Conservation (phyloP, 2,329 filamentous ascomycete genomes). For the Ophiocordyceps unilateralis region DNA sequence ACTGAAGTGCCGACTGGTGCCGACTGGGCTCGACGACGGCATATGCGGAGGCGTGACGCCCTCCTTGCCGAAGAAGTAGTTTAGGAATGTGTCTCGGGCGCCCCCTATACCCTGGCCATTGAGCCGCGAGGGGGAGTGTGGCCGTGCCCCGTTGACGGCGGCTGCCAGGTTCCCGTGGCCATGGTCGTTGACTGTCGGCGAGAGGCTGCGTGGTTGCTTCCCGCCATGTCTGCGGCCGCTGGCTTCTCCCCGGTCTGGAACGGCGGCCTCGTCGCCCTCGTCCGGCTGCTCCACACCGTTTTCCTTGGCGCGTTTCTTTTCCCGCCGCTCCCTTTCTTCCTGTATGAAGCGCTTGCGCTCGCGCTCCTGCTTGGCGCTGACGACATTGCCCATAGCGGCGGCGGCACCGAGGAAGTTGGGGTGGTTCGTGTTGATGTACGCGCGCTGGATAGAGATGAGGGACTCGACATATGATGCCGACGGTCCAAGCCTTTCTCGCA, state of each 20-base stretch:
- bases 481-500: slow-evolving; percentile 81
- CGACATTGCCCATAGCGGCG: slow-evolving; percentile 93
- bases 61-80: slow-evolving; percentile 98
- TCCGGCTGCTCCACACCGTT: slow-evolving; percentile 62
- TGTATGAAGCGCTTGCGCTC: slow-evolving; percentile 67
- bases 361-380: slow-evolving; percentile 84
- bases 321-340: slow-evolving; percentile 74
- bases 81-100: slow-evolving; percentile 81
- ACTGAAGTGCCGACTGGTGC: slow-evolving; percentile 48
- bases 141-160: slow-evolving; percentile 43
- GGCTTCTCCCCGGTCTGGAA: slow-evolving; percentile 33
- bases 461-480: slow-evolving; percentile 87
- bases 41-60: slow-evolving; percentile 30
- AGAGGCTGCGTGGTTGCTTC: slow-evolving; percentile 55
- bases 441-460: slow-evolving; percentile 88
- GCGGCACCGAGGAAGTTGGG: slow-evolving; percentile 96
- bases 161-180: slow-evolving; percentile 42
- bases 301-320: slow-evolving; percentile 70
- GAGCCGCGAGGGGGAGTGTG: slow-evolving; percentile 31
- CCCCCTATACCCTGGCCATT: slow-evolving; percentile 41
- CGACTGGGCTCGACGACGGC: slow-evolving; percentile 18
- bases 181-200: slow-evolving; percentile 59
- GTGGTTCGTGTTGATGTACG: slow-evolving; percentile 99
- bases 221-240: slow-evolving; percentile 19
- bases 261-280: slow-evolving; percentile 36